Conservation (phyloP, 2,329 filamentous ascomycete genomes). For the Diaporthe sp. region DNA sequence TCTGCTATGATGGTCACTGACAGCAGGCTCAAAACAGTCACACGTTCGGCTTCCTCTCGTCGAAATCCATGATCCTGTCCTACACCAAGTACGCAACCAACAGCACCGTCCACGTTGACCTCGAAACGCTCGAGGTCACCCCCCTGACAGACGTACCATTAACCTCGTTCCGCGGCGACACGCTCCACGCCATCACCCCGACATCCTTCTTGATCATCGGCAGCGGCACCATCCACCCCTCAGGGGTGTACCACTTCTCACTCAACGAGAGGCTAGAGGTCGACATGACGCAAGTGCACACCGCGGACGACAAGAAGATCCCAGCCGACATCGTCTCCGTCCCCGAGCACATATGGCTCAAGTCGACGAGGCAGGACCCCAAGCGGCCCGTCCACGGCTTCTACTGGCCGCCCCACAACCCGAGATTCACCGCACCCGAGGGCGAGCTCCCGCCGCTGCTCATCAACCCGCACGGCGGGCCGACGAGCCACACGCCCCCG, state of each 20-base stretch:
- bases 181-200: conserved; percentile 52
- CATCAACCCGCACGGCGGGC: conserved; percentile 66
- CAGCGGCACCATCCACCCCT: conserved; percentile 48
- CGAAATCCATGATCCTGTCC: conserved; percentile 52
- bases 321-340: conserved; percentile 50
- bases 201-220: conserved; percentile 55
- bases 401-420: conserved; percentile 64
- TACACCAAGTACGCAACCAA: conserved; percentile 34
- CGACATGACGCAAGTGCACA: conserved; percentile 47
- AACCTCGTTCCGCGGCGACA: conserved; percentile 51
- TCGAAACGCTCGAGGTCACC: conserved; percentile 49
- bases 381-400: conserved; percentile 58
- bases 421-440: conserved; percentile 54
- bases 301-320: conserved; percentile 51
- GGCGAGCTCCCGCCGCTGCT: conserved; percentile 63
- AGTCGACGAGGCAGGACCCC: conserved; percentile 46
- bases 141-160: conserved; percentile 50
- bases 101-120: conserved; percentile 49
- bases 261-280: conserved; percentile 44
- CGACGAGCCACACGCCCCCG: conserved; percentile 58
- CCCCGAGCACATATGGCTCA: conserved; percentile 53
- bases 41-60: conserved; percentile 46
- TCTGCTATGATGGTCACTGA: neutral
- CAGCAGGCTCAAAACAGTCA: conserved; percentile 2
- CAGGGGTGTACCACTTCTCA: conserved; percentile 53